A percentile compares a stretch with the other conserved stretches of the same genome.
These are phyloP conservation scores for Ceratocystis colombiana DNA, from an alignment of 2,329 filamentous ascomycete species.

Conservation along the genomic window DNA sequence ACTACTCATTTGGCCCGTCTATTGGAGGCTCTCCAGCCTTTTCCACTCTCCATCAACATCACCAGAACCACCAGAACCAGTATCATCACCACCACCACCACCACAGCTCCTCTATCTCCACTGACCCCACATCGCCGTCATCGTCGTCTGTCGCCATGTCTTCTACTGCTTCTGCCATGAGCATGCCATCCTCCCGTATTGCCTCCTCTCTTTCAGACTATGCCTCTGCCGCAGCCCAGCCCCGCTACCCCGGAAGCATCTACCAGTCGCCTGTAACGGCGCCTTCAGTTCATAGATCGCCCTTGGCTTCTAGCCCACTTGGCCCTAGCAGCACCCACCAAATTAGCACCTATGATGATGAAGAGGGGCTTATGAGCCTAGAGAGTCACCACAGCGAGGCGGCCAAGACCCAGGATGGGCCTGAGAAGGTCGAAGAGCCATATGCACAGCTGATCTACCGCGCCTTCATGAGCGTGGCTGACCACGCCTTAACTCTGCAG, in stretches of 20 bases:
- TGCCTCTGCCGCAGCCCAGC: slow-evolving; percentile 8
- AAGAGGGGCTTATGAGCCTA: slow-evolving; percentile 22
- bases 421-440: slow-evolving; percentile 40
- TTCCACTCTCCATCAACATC: background rate
- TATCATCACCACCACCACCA: background rate
- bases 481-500: slow-evolving; percentile 64
- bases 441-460: slow-evolving; percentile 75
- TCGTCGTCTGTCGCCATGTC: slow-evolving; percentile 3
- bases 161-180: background rate
- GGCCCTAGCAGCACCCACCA: slow-evolving; percentile 8
- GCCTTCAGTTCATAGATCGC: slow-evolving; percentile 7
- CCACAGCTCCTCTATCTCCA: background rate
- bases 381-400: slow-evolving; percentile 26
- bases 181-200: background rate
- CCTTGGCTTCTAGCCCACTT: slow-evolving; percentile 17
- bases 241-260: slow-evolving; percentile 17
- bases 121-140: background rate
- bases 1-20: slow-evolving; percentile 28
- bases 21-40: slow-evolving; percentile 9
- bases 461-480: slow-evolving; percentile 58
- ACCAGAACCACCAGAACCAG: background rate
- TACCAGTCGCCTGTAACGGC: slow-evolving; percentile 2
- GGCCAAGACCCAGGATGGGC: slow-evolving; percentile 26
- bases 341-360: slow-evolving; percentile 23
- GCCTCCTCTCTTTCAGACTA: slow-evolving; percentile 16